These are phyloP conservation scores for Neodidymelliopsis sp. DNA, from an alignment of 2,329 filamentous ascomycete genomes.

Conservation along the genomic window DNA sequence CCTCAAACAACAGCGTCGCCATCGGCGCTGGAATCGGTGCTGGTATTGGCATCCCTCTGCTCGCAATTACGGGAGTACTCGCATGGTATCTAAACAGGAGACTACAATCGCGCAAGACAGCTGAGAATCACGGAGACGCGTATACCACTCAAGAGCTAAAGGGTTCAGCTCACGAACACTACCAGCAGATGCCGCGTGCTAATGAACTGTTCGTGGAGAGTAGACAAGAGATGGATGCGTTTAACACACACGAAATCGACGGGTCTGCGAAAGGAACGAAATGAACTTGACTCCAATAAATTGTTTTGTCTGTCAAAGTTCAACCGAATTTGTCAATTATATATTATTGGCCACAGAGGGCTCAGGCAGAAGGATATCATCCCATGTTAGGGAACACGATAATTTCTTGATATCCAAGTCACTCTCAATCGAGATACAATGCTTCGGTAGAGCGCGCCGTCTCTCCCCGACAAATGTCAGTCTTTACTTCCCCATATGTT, in stretches of 20 bases:
- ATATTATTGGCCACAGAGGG: no score
- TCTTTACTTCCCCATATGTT: no score
- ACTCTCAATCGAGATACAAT: no score
- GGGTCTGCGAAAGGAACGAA: neutral
- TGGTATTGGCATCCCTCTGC: slow-evolving; percentile 7
- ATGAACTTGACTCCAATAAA: neutral
- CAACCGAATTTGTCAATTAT: no score
- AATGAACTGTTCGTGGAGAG: neutral
- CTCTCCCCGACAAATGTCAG: no score
- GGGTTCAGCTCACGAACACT: neutral
- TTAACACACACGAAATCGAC: neutral
- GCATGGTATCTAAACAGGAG: slow-evolving; percentile 3
- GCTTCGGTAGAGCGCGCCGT: no score
- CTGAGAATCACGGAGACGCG: neutral
- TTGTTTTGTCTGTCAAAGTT: no score
- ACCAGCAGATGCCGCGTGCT: neutral
- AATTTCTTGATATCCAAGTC: no score
- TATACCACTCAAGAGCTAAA: neutral
- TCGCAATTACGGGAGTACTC: slow-evolving; percentile 1
- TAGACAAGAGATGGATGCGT: neutral
- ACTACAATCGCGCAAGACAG: neutral
- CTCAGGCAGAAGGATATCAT: no score
- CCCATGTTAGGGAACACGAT: no score
- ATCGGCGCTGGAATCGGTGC: slow-evolving; percentile 10
- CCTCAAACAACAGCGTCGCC: neutral